Base-by-base conservation (phyloP, 441 rosid genomes). In the Lepidium campestre region DNA sequence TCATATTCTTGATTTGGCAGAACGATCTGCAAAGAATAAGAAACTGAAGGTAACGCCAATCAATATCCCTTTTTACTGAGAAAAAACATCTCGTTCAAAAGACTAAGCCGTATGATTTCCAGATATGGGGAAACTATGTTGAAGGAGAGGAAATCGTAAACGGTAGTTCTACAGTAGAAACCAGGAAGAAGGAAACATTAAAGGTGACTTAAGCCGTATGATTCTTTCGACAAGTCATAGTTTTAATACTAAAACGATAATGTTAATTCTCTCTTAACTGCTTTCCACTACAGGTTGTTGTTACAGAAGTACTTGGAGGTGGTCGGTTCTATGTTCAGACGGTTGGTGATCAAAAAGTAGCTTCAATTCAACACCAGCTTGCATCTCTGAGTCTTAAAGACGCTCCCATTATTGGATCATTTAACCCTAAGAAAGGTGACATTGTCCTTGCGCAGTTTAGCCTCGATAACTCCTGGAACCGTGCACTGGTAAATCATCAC, bases 61-160 rank as follows among this genome's bases (percentile, higher is more conserved):
- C 36, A 25, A 54, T 45, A 37, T 22, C 59, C 19, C 14, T 32
- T 14, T 23, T 11, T 31, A 11, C 66, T 15, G 7, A 27, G 39
- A 47, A 48, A 17, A 44, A 50, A 25, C 22, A 12, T 40, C 52
- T 9, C 12, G 27, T 37, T 37, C 39, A 19, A 27, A 44, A 13
- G 23, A 12, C 45, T 42, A 11, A 65, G 62, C 46, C 41, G 9
- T 23, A 17, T 62, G 49, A 68, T 74, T 52, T 36, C 46, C 82
- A 94, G 99, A 76, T 91, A 25, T 94, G 99, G 99, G 98, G 90
- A 83, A 92, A 87, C 22, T 90, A 84, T 80, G 98, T 91, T 55
- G 99, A 94, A 86, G 99, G 99, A 73, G 96, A 89, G 75, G 98
- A 84, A 79, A 86, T 78, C 4, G 69, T 91, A 41, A 83, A 82